phyloP scores from a whole-genome alignment of 306 rosid genomes.

The Prunus armeniaca region DNA sequence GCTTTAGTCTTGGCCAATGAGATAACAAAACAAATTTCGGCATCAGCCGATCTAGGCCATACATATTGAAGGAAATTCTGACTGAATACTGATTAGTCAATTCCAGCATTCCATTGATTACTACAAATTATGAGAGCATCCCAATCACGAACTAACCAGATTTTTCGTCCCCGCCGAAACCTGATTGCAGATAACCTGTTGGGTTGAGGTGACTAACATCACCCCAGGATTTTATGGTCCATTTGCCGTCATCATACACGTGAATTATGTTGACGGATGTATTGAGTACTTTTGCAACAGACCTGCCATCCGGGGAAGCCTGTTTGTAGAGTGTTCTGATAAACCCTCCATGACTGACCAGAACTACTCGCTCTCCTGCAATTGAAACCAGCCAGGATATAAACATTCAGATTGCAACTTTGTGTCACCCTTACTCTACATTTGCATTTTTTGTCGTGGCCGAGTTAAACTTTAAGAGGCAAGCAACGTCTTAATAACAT shows the following conservation, averaged over 20 bases:
- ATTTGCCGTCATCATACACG: constrained; percentile 54
- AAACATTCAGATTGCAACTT: constrained; percentile 11
- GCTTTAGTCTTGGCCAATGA: not conserved
- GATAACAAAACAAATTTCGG: not conserved
- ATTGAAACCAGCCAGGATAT: constrained; percentile 15
- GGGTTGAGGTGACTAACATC: constrained; percentile 73
- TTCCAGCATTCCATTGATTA: not conserved
- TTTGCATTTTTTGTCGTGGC: not conserved
- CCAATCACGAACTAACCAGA: constrained; percentile 58
- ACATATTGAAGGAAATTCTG: too few relatives aligned
- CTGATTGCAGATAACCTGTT: constrained; percentile 58
- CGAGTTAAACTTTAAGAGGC: not conserved
- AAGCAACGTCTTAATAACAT: not conserved
- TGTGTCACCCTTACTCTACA: not conserved
- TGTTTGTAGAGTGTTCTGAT: constrained; percentile 54
- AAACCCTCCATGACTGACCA: constrained; percentile 77
- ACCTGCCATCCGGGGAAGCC: constrained; percentile 45
- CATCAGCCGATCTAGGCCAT: not conserved
- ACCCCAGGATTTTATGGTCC: constrained; percentile 66
- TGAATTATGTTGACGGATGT: constrained; percentile 66
- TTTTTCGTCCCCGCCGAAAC: constrained; percentile 78
- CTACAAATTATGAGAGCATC: not conserved
- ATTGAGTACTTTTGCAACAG: constrained; percentile 57
- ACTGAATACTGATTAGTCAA: not conserved
- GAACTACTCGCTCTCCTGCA: constrained; percentile 67